A percentile compares a stretch with the other conserved stretches of the same genome.
Evolutionary conservation across 179 eudicot genomes (phyloP).

Genomic region (Amaranthus tricolor): DNA sequence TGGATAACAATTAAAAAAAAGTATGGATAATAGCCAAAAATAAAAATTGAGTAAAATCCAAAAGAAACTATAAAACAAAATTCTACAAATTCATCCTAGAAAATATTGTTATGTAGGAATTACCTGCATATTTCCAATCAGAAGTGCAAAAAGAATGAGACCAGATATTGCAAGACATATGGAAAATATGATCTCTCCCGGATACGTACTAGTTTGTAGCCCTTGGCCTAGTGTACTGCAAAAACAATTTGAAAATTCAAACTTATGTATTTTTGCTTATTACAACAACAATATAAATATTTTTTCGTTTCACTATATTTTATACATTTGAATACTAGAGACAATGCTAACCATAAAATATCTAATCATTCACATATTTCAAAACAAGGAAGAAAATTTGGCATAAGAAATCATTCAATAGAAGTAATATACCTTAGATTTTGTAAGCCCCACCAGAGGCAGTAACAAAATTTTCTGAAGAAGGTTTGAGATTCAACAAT

Average conservation of each 20-base stretch:
- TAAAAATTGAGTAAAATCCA: neutral
- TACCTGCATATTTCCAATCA: conserved; percentile 55
- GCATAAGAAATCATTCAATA: too few relatives aligned
- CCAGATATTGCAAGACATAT: conserved; percentile 45
- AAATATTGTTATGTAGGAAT: neutral
- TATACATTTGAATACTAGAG: too few relatives aligned
- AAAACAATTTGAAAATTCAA: neutral
- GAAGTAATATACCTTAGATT: conserved; percentile 36
- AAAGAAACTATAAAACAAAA: neutral
- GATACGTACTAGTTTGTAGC: conserved; percentile 39
- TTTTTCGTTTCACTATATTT: too few relatives aligned
- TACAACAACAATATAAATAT: too few relatives aligned
- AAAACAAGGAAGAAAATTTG: too few relatives aligned
- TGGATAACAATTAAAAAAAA: too few relatives aligned
- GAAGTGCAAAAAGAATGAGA: conserved; percentile 45
- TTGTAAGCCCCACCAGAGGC: conserved; percentile 55
- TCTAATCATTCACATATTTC: too few relatives aligned
- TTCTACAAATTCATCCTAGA: neutral
- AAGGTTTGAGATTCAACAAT: conserved; percentile 35
- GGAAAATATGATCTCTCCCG: conserved; percentile 41
- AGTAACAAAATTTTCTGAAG: conserved; percentile 41
- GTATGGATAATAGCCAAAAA: neutral
- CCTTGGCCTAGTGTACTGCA: conserved; percentile 53
- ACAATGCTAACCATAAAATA: too few relatives aligned
- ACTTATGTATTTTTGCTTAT: too few relatives aligned